Percentiles rank a stretch among this genome's conserved stretches.
These are phyloP conservation scores for Papiliotrema terrestris DNA, from an alignment of 1,284 basidiomycete genomes.

Conservation along the genomic window DNA sequence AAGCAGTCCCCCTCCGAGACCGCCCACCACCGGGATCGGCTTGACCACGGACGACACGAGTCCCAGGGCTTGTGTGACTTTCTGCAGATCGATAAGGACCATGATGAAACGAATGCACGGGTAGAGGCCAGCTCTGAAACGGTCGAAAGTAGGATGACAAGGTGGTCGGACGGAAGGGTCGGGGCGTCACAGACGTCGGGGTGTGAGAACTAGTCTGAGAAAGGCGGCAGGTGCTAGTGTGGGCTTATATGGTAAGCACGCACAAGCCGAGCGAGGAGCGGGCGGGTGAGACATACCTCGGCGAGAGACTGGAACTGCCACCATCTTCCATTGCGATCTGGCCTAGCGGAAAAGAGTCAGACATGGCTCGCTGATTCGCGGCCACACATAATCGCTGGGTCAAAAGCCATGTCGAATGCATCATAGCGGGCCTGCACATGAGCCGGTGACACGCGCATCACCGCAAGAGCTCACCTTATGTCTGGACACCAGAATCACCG, in stretches of 20 bases:
- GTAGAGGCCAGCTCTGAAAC: slow-evolving; percentile 2
- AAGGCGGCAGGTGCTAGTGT: neutral
- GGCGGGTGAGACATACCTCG: neutral
- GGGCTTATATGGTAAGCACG: neutral
- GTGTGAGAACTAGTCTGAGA: neutral
- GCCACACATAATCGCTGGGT: no score
- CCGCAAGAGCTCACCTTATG: no score
- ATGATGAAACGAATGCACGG: slow-evolving; percentile 4
- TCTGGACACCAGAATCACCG: no score
- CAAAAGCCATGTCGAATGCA: no score
- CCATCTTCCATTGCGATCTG: no score
- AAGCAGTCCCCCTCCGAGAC: slow-evolving; percentile 18
- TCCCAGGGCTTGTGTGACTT: slow-evolving; percentile 23
- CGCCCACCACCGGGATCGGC: slow-evolving; percentile 25
- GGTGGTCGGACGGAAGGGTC: neutral
- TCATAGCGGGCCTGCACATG: no score
- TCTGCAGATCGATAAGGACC: slow-evolving; percentile 27
- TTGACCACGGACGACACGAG: slow-evolving; percentile 29
- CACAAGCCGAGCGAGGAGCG: no score
- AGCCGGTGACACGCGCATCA: no score
- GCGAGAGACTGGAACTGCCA: neutral
- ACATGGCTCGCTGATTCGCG: no score
- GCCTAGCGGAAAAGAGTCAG: no score
- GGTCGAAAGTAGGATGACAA: neutral
- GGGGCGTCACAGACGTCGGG: slow-evolving; percentile 1